These are phyloP conservation scores for Lentinula edodes DNA, from an alignment of 768 basidiomycete genomes.

Conservation along the genomic window DNA sequence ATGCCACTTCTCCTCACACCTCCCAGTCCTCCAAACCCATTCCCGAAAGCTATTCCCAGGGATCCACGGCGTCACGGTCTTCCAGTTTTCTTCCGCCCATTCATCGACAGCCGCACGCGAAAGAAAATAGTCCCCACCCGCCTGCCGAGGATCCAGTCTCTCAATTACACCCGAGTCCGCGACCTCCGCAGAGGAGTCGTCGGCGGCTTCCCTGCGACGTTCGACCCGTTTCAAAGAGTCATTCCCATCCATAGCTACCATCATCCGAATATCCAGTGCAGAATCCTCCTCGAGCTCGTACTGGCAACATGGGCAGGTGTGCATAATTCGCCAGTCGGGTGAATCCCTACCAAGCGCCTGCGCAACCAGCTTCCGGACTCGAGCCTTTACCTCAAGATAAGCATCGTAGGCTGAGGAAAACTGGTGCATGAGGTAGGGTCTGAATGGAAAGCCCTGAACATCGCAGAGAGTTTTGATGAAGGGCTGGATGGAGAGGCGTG, in stretches of 20 bases:
- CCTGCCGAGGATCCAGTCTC: not conserved
- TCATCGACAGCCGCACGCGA: not conserved
- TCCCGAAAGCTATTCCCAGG: not conserved
- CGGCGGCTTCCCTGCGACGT: not conserved
- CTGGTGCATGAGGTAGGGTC: conserved; percentile 9
- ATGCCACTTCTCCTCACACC: not conserved
- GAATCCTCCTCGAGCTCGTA: conserved; percentile 20
- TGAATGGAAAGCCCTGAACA: conserved; percentile 10
- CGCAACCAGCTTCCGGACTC: no score
- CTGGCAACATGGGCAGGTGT: conserved; percentile 21
- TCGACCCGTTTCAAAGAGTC: conserved; percentile 11
- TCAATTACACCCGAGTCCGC: not conserved
- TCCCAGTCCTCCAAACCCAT: no score
- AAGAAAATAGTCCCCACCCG: not conserved
- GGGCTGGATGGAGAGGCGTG: conserved; percentile 9
- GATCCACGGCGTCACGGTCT: no score
- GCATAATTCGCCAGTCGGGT: conserved; percentile 15
- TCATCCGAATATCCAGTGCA: conserved; percentile 11
- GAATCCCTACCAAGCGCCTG: not conserved
- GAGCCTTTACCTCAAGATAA: conserved; percentile 9
- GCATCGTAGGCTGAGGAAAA: conserved; percentile 15
- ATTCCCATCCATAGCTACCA: conserved; percentile 21
- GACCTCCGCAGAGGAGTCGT: not conserved
- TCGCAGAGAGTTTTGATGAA: conserved; percentile 7
- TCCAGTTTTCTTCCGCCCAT: not conserved